A percentile compares a stretch with the other conserved stretches of the same genome.
Evolutionary conservation across 176 grass and related monocot genomes (phyloP).

Genomic region (Cenchrus americanus): DNA sequence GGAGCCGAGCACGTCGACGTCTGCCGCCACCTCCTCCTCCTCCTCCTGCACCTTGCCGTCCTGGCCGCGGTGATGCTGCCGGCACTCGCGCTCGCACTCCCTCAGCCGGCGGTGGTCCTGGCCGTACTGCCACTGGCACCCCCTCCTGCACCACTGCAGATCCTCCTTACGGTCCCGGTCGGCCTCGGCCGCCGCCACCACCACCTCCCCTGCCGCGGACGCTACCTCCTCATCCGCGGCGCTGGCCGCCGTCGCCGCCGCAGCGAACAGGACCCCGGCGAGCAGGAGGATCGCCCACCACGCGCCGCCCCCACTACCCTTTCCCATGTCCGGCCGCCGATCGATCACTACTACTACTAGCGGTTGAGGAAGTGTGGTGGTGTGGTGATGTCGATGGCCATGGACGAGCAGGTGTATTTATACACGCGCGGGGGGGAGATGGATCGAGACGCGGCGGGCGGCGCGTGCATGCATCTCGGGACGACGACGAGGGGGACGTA

Average conservation of each 20-base stretch:
- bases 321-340: neutral
- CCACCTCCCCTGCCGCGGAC: neutral
- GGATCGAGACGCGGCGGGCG: no score
- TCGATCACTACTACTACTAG: neutral
- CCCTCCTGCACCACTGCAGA: slow-evolving; percentile 20
- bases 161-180: neutral
- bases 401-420: slow-evolving; percentile 20
- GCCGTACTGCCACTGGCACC: slow-evolving; percentile 36
- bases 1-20: neutral
- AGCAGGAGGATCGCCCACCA: slow-evolving; percentile 32
- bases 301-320: neutral
- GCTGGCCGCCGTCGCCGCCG: neutral
- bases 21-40: no score
- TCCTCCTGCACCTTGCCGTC: neutral
- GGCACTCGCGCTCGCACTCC: slow-evolving; percentile 32
- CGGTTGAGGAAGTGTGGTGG: neutral
- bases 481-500: no score
- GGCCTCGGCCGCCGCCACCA: neutral
- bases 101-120: neutral
- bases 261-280: slow-evolving; percentile 10
- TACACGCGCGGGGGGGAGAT: neutral
- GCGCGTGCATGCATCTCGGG: neutral
- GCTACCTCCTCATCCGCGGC: neutral
- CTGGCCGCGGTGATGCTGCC: no score
- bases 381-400: neutral